Base-by-base conservation (phyloP, 805 yeast genomes). In the Saccharomycopsis lassenensis region DNA sequence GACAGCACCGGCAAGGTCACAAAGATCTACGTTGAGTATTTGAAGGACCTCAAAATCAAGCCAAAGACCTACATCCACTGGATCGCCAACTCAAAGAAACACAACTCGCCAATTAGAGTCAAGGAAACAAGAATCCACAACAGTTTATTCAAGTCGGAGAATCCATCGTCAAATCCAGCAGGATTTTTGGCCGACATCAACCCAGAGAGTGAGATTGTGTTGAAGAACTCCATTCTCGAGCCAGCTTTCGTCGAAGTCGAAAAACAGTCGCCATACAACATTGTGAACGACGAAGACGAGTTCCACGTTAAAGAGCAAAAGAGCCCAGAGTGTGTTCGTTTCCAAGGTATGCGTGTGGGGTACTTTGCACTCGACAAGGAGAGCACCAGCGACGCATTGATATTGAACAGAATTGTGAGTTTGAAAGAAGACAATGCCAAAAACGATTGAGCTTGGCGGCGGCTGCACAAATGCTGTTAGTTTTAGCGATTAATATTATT, bases 11-110 rank as follows among this genome's bases (percentile, higher is more conserved):
- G 94, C 15, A 63, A 71, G 32, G 72, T 87, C 36, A 63, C 63
- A 15, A 74, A 71, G 58, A 72, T 91, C 40, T 77, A 78, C 48
- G 95, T 81, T 34, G 71, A 77, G 50, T 91, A 89, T 53, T 54
- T 55, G 11, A 62, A 61, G 38, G 61, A 57, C 34, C 64, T 64
- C 46, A 71, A 67, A 57, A n/a, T n/a, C n/a, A 85, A 83, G 55
- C 98, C 98, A 53, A 91, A 89, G 72, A 87, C 98, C 7, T 91
- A 67, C 55, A 86, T 91, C 52, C 98, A 91, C 62, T 91, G 98
- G 98, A 77, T 91, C 35, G 94, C 95, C 35, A 74, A 74, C 44
- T 64, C 77, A 16, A 61, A 63, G 22, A 69, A 71, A 42, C 63
- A 72, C 49, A 61, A 63, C 28, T 75, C 85, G 7, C 87, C 89